These are phyloP conservation scores for Colletotrichum kahawae DNA, from an alignment of 2,329 filamentous ascomycete species.

Conservation along the genomic window DNA sequence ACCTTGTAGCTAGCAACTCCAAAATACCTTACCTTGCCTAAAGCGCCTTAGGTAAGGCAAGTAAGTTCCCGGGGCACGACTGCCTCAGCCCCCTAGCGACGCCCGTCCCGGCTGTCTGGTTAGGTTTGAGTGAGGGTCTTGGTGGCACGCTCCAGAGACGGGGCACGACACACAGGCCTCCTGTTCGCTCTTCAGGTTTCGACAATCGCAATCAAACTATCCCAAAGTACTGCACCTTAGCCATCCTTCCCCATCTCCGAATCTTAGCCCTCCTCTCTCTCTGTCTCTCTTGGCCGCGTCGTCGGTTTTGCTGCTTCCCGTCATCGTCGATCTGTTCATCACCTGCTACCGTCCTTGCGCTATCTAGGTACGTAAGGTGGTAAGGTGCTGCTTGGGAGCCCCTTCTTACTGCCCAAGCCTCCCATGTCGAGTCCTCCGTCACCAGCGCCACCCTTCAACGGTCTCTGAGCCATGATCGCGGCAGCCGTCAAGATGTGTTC, in stretches of 20 bases:
- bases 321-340: not conserved
- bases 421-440: not conserved
- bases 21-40: not conserved
- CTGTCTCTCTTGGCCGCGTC: not conserved
- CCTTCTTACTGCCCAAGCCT: not conserved
- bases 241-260: not conserved
- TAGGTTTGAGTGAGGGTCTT: not conserved
- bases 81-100: not conserved
- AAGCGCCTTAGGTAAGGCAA: not conserved
- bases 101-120: conserved; percentile 11
- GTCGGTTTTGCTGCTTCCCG: not conserved
- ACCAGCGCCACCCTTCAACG: not conserved
- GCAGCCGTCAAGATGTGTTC: not conserved
- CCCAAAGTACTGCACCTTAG: not conserved
- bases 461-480: not conserved
- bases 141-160: not conserved
- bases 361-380: not conserved
- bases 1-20: no score
- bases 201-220: not conserved
- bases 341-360: not conserved
- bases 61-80: not conserved
- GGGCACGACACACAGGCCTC: not conserved
- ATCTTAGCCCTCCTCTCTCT: not conserved
- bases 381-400: no score
- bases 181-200: not conserved